Evolutionary conservation across 139 green algal species (phyloP).

Genomic region (Picochlorum sp.): DNA sequence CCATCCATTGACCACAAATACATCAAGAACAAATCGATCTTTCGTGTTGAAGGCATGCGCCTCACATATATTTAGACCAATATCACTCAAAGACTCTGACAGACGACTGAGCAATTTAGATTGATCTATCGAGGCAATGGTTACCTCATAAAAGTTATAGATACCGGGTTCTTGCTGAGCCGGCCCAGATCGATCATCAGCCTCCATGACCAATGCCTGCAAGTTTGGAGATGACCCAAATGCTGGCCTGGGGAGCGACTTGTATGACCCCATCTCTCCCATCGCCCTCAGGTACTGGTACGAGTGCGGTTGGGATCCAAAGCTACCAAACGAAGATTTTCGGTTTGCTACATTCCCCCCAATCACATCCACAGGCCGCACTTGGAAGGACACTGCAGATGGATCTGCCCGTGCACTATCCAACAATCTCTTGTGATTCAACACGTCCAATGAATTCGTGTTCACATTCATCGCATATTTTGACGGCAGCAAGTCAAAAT

Average conservation of each 20-base stretch:
- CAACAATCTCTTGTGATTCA: conserved; percentile 87
- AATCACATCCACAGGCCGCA: conserved; percentile 70
- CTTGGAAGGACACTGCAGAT: conserved; percentile 70
- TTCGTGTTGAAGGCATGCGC: conserved; percentile 96
- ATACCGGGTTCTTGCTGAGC: conserved; percentile 8
- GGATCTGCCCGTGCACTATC: conserved; percentile 68
- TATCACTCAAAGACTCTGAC: conserved; percentile 72
- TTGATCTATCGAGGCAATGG: conserved; percentile 79
- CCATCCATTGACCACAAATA: conserved; percentile 93
- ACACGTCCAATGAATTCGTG: conserved; percentile 73
- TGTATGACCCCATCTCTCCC: conserved; percentile 6
- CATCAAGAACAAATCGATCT: conserved; percentile 87
- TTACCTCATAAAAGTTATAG: conserved; percentile 80
- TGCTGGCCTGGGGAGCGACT: conserved; percentile 46
- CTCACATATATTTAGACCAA: conserved; percentile 95
- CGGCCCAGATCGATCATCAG: conserved; percentile 35
- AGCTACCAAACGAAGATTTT: conserved; percentile 25
- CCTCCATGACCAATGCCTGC: conserved; percentile 64
- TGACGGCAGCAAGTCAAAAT: conserved; percentile 74
- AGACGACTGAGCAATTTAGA: conserved; percentile 83
- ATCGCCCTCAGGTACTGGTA: neutral
- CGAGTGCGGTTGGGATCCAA: neutral
- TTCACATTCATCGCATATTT: conserved; percentile 88
- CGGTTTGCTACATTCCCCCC: conserved; percentile 5
- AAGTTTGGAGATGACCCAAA: conserved; percentile 86